Evolutionary conservation across 371 early-diverging fungal species (phyloP), one percentile per base, ranked within the genome.

Genomic region (Rhizomucor pusillus): DNA sequence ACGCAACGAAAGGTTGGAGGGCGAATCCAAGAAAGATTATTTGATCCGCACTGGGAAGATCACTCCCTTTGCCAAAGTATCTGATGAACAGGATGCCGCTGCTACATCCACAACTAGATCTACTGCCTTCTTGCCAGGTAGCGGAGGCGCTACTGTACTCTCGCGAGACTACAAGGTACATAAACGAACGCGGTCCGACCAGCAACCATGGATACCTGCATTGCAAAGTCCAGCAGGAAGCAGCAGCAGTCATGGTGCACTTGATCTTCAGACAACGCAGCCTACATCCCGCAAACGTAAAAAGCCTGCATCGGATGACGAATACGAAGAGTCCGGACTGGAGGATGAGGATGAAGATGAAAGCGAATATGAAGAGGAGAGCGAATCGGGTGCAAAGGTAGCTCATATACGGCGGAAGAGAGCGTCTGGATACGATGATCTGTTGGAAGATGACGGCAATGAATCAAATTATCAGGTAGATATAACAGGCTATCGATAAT

Each of bases 31-130:
- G 24, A 60, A 84, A 22, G 90, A 90, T 5, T 77, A 71, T 44
- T 67, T 90, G 35, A 86, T 90, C 55, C 71, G 89, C 18, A 85
- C 83, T 7, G 91, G 92, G 25, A 86, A 88, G 62, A 87, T 90
- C 43, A 92, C 86, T 0, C 92, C 92, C 0, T 92, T 92, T 66
- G 69, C 74, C 5, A 58, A 70, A 9, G 50, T 77, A 48, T 56
- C 63, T 5, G 69, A 73, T 10, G 46, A 67, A 14, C 65, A 67
- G 50, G 65, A 54, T 22, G 35, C 10, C 23, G 5, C 39, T 16
- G 14, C 23, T 3, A 44, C 23, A 20, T 24, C 13, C 41, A 45
- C 43, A 10, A 11, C 22, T 23, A 36, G 34, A 24, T 24, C 22
- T n/a, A 40, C 33, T 40, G 18, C 11, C 11, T 37, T 22, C 12